Percentiles rank a stretch among this genome's conserved stretches.
Evolutionary conservation across 2,329 filamentous ascomycete species (phyloP).

Genomic region (Stagonosporopsis cucurbitacearum): DNA sequence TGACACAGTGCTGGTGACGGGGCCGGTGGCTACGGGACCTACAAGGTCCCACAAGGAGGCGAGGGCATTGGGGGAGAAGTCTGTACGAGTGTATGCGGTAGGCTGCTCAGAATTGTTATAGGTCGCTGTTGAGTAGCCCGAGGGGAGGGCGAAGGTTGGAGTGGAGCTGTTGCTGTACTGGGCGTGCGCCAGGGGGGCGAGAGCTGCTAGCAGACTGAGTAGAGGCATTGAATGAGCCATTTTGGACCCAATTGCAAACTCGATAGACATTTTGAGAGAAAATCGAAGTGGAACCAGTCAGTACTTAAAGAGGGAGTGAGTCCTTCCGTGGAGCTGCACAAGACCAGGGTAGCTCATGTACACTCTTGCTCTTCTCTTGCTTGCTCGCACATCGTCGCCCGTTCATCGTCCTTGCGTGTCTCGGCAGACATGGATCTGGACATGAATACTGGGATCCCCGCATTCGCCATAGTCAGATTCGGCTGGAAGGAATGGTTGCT

Average conservation of each 20-base stretch:
- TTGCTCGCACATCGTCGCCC: neutral
- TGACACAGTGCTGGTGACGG: constrained; percentile 51
- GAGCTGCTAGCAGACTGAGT: constrained; percentile 26
- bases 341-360: neutral
- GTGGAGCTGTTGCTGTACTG: constrained; percentile 4
- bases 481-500: neutral
- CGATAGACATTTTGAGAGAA: neutral
- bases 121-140: constrained; percentile 46
- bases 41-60: constrained; percentile 56
- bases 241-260: constrained; percentile 2
- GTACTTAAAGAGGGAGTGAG: constrained; percentile 1
- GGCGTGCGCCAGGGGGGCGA: constrained; percentile 14
- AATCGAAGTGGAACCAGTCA: neutral
- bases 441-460: neutral
- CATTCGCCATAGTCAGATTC: constrained; percentile 3
- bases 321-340: neutral
- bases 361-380: neutral
- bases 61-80: constrained; percentile 57
- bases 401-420: neutral
- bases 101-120: constrained; percentile 54
- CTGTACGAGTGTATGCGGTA: constrained; percentile 52
- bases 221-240: constrained; percentile 31
- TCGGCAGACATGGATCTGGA: constrained; percentile 1
- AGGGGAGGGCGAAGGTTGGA: constrained; percentile 39
- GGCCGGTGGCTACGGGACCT: constrained; percentile 51